Percentiles rank a stretch among this genome's conserved stretches.
Evolutionary conservation across 1,139 yeast species (phyloP).

Genomic region (Taphrina sp.): DNA sequence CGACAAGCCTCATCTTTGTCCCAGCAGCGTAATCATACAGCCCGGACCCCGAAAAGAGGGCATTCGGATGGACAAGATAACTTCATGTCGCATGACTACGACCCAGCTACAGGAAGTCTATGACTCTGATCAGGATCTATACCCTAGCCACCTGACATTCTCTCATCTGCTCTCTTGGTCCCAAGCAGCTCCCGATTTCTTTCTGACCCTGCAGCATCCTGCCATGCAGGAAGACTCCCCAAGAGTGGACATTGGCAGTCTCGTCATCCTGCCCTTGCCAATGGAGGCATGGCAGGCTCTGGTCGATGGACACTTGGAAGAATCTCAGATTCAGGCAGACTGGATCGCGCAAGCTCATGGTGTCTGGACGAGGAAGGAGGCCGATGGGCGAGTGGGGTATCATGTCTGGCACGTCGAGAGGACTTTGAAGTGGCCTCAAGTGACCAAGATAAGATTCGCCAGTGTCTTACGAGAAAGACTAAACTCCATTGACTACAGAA

Average conservation of each 20-base stretch:
- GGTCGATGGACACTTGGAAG: not conserved
- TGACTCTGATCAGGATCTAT: not conserved
- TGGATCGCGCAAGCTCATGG: too few species aligned
- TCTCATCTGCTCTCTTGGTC: not conserved
- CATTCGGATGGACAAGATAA: too few species aligned
- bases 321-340: not conserved
- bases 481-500: not conserved
- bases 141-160: not conserved
- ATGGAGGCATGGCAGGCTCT: not conserved
- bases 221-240: too few species aligned
- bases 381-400: not conserved
- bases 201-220: not conserved
- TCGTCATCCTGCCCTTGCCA: slow-evolving; percentile 2
- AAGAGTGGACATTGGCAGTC: not conserved
- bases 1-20: too few species aligned
- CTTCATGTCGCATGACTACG: not conserved
- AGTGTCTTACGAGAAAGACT: not conserved
- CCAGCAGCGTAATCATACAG: too few species aligned
- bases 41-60: too few species aligned
- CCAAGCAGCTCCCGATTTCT: slow-evolving; percentile 1
- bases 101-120: not conserved
- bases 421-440: not conserved
- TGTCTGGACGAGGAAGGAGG: too few species aligned
- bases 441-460: not conserved
- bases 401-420: slow-evolving; percentile 19